Evolutionary conservation across 106 monocot species (phyloP).

Genomic region (Xerophyta viscosa): DNA sequence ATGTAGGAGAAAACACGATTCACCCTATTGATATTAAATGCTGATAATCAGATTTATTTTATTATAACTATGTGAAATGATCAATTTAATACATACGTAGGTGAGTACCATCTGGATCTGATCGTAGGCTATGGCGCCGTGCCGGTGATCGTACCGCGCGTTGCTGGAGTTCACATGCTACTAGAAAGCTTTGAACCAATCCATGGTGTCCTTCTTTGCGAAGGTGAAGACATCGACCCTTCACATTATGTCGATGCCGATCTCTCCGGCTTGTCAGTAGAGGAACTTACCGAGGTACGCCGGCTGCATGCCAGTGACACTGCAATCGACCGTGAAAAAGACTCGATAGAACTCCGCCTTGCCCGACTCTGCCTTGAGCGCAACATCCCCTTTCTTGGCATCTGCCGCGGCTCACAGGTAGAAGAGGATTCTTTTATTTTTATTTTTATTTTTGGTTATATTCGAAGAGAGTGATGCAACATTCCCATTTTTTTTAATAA

Average conservation of each 20-base stretch:
- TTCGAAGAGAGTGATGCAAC: too few species aligned
- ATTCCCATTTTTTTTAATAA: too few species aligned
- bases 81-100: too few species aligned
- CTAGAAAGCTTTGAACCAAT: slow-evolving; percentile 93
- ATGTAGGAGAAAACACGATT: too few species aligned
- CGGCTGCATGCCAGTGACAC: slow-evolving; percentile 70
- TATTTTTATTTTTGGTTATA: too few species aligned
- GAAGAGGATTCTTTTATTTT: too few species aligned
- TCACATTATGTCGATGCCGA: slow-evolving; percentile 37
- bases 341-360: slow-evolving; percentile 83
- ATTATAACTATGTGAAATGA: too few species aligned
- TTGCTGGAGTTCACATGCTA: slow-evolving; percentile 74
- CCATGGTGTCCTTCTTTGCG: slow-evolving; percentile 89
- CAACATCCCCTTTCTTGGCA: slow-evolving; percentile 86
- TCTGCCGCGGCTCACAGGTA: slow-evolving; percentile 92
- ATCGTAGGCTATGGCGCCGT: slow-evolving; percentile 84
- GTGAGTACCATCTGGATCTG: slow-evolving; percentile 89
- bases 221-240: slow-evolving; percentile 95
- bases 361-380: slow-evolving; percentile 79
- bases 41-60: too few species aligned
- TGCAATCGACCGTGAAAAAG: slow-evolving; percentile 69
- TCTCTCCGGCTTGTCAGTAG: slow-evolving; percentile 31
- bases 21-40: too few species aligned
- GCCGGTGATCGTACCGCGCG: slow-evolving; percentile 85
- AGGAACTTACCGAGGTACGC: slow-evolving; percentile 62